Conservation (phyloP, 345 rosid species). For the Dimocarpus longan region DNA sequence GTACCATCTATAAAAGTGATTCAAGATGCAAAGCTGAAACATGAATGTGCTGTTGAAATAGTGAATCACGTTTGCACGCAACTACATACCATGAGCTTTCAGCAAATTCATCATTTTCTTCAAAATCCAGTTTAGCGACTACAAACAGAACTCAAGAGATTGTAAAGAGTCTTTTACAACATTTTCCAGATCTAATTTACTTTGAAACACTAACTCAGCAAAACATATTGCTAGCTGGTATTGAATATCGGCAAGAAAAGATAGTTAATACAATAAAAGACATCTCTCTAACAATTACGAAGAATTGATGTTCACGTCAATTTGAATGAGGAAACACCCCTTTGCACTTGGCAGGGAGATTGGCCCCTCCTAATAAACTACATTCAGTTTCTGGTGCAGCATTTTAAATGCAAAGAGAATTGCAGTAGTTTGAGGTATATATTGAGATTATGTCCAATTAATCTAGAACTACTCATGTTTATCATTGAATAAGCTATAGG, state of each 20-base stretch:
- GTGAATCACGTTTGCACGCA: background rate
- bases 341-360: background rate
- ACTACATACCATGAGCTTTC: background rate
- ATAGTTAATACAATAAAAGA: constrained; percentile 5
- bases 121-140: background rate
- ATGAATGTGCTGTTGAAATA: constrained; percentile 3
- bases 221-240: constrained; percentile 5
- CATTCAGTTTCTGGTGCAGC: background rate
- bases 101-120: background rate
- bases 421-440: constrained; percentile 3
- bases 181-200: background rate
- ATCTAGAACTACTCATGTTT: no score
- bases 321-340: background rate
- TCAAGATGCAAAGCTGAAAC: background rate
- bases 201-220: no score
- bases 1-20: background rate
- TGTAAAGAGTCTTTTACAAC: background rate
- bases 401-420: background rate
- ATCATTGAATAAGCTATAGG: no score
- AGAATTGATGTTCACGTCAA: background rate
- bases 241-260: constrained; percentile 10
- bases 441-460: no score
- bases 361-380: background rate
- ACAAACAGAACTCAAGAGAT: background rate
- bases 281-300: background rate